Conservation (phyloP, 1,139 yeast genomes). For the Yamadazyma trypodendri region DNA sequence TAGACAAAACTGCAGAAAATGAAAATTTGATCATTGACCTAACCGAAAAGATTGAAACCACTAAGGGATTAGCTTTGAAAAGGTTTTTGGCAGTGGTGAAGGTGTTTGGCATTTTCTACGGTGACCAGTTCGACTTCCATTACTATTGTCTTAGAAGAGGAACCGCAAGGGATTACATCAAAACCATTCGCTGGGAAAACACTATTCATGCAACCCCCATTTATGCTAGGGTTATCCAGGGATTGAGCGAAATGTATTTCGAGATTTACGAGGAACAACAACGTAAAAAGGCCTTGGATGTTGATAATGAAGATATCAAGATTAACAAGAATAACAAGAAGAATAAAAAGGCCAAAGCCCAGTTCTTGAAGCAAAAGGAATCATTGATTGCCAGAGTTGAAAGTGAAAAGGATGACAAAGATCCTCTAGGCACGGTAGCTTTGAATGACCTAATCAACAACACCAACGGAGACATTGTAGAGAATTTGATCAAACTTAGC, state of each 20-base stretch:
- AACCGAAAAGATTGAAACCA: slow-evolving; percentile 38
- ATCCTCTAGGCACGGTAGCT: slow-evolving; percentile 47
- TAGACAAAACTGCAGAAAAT: slow-evolving; percentile 11
- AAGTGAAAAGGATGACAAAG: slow-evolving; percentile 45
- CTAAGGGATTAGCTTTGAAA: slow-evolving; percentile 75
- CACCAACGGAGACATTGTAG: slow-evolving; percentile 27
- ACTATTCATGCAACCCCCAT: slow-evolving; percentile 65
- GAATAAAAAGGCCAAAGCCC: slow-evolving; percentile 35
- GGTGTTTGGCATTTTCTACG: slow-evolving; percentile 66
- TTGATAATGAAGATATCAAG: slow-evolving; percentile 19
- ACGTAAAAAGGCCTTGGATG: slow-evolving; percentile 17
- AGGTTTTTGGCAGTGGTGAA: slow-evolving; percentile 68
- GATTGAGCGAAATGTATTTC: slow-evolving; percentile 60
- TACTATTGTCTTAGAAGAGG: slow-evolving; percentile 90
- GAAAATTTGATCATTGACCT: slow-evolving; percentile 33
- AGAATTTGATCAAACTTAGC: slow-evolving; percentile 27
- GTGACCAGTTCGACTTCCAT: slow-evolving; percentile 94
- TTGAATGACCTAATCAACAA: slow-evolving; percentile 27
- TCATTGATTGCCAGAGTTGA: slow-evolving; percentile 42
- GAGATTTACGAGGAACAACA: slow-evolving; percentile 37
- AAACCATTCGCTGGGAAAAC: slow-evolving; percentile 81
- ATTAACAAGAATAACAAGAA: slow-evolving; percentile 28
- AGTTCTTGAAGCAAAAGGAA: slow-evolving; percentile 35
- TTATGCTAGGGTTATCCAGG: slow-evolving; percentile 66
- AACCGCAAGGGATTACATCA: slow-evolving; percentile 79